Base-by-base conservation (phyloP, 176 grass and related monocot genomes). In the Oryza rufipogon region DNA sequence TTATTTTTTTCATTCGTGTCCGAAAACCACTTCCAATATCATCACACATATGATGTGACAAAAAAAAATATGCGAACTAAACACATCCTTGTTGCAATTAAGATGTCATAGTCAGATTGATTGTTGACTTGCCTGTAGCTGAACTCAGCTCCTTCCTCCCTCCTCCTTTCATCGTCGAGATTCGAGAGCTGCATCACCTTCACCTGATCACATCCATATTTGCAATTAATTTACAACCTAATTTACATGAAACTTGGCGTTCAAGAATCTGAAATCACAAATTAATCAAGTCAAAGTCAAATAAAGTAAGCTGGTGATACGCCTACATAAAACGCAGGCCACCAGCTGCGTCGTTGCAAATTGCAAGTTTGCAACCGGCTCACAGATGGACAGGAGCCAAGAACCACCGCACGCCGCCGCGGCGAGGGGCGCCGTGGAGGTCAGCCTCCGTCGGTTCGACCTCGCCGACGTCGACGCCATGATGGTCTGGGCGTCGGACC, bases 401-500 rank as follows among this genome's bases (percentile, higher is more conserved):
- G 64, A 46, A 41, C 20, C 5, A 51, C 20, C 5, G 46, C 61
- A 71, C 72, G 1, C 60, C 33, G 0, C 4, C 26, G 11, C 23
- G 17, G 26, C 38, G 7, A 48, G 44, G 64, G 14, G 25, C 22
- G 9, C 25, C 17, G 30, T 7, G 77, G 68, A 90, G 74, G 80
- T 93, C 46, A 91, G 69, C 3, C 89, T 98, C 30, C 92, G 92
- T 16, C 80, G 36, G 2, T 89, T 92, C 84, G 60, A 83, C 2
- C 90, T 97, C 2, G 69, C 67, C 46, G 95, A 94, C 80, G 70
- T 94, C 4, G 92, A 97, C 80, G 90, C 91, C 60, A 94, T 78
- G 81, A 89, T 90, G 90, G 86, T 1, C 48, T 97, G 92, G 90
- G 88, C 88, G 45, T 94, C 95, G 39, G 95, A 97, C 83, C 92